Evolutionary conservation across 2,329 filamentous ascomycete species (phyloP), one percentile per base, ranked within the genome.

Genomic region (Cordyceps fumosorosea): DNA sequence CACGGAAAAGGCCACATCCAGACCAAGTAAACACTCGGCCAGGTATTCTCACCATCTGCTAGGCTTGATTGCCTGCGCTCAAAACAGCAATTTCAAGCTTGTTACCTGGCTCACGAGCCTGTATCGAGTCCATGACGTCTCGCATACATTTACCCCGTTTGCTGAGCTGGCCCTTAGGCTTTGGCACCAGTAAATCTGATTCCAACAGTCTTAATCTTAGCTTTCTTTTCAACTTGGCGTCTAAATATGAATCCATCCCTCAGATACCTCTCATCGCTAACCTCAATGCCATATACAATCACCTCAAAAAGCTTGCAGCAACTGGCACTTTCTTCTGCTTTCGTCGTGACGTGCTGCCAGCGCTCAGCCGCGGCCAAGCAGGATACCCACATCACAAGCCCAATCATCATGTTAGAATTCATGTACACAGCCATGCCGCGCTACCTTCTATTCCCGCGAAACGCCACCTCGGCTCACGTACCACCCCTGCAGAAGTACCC

Each of bases 301-400:
- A 37, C 11, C 34, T 37, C 14, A 16, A 18, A 44, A n/a, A n/a
- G 44, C 44, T 47, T 47, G n/a, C 44, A 29, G 1, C 29, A 29
- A 29, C 29, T 29, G 29, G 3, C 5, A 47, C 16, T 18, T n/a
- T n/a, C 42, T 18, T n/a, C 16, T 44, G 42, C 42, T 44, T 12
- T 44, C 34, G 16, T 42, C 11, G 34, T 37, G 34, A 37, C 29
- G 24, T 54, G 18, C 26, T 20, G 20, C 44, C 50, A 20, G 26
- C 42, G 37, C 53, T 52, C 60, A 62, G 45, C 53, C 45, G 60
- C 60, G 47, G 60, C 14, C 53, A 26, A 32, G 11, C 3, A 50
- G 6, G 24, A 45, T 62, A 56, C 53, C 60, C 60, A 62, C 59
- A 34, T 62, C 60, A 56, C 60, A 62, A 52, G 60, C 32, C 51